Conservation (phyloP, 257 asterid genomes). For the Nyctanthes arbortristis region DNA sequence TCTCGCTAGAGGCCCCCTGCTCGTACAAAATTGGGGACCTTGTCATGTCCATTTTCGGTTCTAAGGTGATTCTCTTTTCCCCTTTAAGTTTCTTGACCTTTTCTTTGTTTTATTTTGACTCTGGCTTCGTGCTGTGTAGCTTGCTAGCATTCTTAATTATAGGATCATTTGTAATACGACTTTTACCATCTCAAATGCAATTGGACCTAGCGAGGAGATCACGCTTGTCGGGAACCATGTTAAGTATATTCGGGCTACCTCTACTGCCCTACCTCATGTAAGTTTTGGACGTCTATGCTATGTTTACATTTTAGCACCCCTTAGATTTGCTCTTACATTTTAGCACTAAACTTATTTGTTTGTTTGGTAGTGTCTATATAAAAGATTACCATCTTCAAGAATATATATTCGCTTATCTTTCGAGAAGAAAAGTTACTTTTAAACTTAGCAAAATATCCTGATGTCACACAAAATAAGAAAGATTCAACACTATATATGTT, state of each 20-base stretch:
- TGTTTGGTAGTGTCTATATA: too few species aligned
- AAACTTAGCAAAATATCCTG: not conserved
- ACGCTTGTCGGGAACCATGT: slow-evolving; percentile 34
- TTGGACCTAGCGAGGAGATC: slow-evolving; percentile 47
- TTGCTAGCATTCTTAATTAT: slow-evolving; percentile 37
- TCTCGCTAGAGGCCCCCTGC: slow-evolving; percentile 65
- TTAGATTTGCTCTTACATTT: too few species aligned
- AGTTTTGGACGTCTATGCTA: too few species aligned
- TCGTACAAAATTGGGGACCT: slow-evolving; percentile 59
- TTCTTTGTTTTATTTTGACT: not conserved
- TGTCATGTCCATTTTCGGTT: slow-evolving; percentile 60
- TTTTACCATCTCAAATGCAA: slow-evolving; percentile 44
- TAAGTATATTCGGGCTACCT: slow-evolving; percentile 30
- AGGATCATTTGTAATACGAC: slow-evolving; percentile 44
- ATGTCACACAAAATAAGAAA: not conserved
- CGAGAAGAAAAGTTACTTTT: not conserved
- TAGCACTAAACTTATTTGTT: too few species aligned
- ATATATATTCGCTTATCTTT: not conserved
- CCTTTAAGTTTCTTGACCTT: too few species aligned
- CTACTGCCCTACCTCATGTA: slow-evolving; percentile 46
- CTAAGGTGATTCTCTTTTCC: slow-evolving; percentile 48
- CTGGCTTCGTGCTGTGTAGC: slow-evolving; percentile 15
- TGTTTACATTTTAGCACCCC: too few species aligned
- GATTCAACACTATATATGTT: not conserved
- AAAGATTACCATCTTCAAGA: too few species aligned